Conservation (phyloP, 768 basidiomycete genomes). For the Lactifluus subvellereus region DNA sequence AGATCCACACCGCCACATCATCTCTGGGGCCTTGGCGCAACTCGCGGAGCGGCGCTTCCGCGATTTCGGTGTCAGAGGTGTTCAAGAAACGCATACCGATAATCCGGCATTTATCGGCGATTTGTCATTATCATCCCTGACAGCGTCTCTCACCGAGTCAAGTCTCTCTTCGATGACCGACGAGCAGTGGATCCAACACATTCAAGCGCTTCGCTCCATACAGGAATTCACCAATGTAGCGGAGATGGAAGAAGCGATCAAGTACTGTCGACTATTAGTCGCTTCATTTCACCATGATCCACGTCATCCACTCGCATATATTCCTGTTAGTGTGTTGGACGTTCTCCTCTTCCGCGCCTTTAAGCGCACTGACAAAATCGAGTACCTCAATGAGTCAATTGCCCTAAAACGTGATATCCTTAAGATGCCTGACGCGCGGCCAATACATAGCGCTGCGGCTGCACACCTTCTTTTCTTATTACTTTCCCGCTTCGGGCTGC, state of each 20-base stretch:
- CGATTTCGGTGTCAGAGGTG: not conserved
- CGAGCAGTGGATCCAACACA: not conserved
- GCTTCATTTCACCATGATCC: not conserved
- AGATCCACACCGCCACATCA: not conserved
- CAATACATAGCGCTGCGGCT: not conserved
- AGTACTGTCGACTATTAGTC: not conserved
- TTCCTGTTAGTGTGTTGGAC: accelerated
- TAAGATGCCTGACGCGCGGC: not conserved
- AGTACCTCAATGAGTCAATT: not conserved
- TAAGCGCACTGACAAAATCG: not conserved
- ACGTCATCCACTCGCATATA: not conserved
- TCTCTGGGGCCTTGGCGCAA: not conserved
- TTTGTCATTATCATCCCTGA: not conserved
- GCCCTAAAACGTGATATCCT: not conserved
- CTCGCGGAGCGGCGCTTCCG: not conserved
- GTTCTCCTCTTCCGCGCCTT: not conserved
- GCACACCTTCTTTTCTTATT: not conserved
- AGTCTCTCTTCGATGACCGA: not conserved
- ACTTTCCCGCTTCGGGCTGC: not conserved
- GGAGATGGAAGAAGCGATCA: not conserved
- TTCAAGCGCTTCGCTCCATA: not conserved
- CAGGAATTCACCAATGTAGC: not conserved
- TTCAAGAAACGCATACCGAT: not conserved
- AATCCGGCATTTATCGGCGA: not conserved
- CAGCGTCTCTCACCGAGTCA: not conserved